These are phyloP conservation scores for Vaccinium macrocarpon DNA, from an alignment of 148 eudicot species.

Conservation along the genomic window DNA sequence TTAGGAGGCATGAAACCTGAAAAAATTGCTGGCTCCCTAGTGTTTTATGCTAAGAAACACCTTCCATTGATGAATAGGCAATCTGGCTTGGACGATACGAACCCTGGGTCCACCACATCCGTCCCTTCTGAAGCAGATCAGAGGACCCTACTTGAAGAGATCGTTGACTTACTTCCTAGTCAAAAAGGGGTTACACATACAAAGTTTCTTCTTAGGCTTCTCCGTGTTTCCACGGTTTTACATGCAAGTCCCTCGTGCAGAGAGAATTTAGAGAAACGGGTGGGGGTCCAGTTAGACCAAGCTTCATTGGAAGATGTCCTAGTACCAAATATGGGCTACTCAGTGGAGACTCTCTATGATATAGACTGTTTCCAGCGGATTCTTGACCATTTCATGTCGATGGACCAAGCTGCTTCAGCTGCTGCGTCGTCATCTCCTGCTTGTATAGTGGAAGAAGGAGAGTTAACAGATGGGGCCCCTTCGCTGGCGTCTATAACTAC, in stretches of 20 bases:
- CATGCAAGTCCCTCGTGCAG: constrained; percentile 49
- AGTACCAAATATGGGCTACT: constrained; percentile 51
- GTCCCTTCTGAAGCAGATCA: constrained; percentile 46
- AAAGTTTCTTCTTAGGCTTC: constrained; percentile 40
- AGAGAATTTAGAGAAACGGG: constrained; percentile 55
- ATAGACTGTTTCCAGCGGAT: constrained; percentile 73
- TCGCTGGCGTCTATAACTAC: constrained; percentile 44
- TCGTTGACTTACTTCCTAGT: constrained; percentile 49
- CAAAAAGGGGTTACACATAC: constrained; percentile 59
- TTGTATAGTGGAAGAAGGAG: constrained; percentile 37
- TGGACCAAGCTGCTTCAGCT: constrained; percentile 28
- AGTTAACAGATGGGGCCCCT: constrained; percentile 30
- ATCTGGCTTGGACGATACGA: constrained; percentile 16
- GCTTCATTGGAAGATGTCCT: constrained; percentile 57
- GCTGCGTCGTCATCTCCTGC: constrained; percentile 41
- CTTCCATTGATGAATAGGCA: constrained; percentile 34
- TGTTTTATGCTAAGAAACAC: constrained; percentile 51
- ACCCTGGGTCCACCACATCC: constrained; percentile 1
- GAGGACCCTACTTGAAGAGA: constrained; percentile 57
- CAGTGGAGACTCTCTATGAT: constrained; percentile 57
- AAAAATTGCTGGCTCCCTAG: constrained; percentile 49
- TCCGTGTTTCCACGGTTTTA: constrained; percentile 49
- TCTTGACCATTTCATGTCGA: constrained; percentile 53
- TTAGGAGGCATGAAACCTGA: constrained; percentile 63
- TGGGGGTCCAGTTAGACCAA: constrained; percentile 55